Conservation (phyloP, 192 early-diverging fungal genomes). For the Geranomyces variabilis region DNA sequence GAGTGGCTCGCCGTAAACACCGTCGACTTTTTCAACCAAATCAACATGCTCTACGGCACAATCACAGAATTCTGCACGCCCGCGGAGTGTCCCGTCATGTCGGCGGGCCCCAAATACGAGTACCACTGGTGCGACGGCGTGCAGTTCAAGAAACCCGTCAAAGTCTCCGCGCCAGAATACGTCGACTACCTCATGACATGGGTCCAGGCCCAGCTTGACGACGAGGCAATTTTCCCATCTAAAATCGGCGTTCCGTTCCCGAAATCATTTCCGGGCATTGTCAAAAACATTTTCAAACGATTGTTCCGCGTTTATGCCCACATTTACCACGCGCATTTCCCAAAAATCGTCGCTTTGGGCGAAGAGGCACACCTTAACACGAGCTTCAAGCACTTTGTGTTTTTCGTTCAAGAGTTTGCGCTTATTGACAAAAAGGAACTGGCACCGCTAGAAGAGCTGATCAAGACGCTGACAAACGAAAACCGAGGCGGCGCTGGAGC, state of each 20-base stretch:
- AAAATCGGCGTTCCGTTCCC: constrained; percentile 79
- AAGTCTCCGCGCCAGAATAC: constrained; percentile 88
- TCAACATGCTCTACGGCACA: constrained; percentile 90
- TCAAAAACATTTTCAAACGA: constrained; percentile 80
- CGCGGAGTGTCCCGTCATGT: constrained; percentile 86
- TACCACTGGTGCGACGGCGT: constrained; percentile 88
- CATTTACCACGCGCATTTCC: constrained; percentile 86
- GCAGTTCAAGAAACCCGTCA: constrained; percentile 83
- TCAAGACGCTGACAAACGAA: constrained; percentile 40
- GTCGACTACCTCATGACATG: constrained; percentile 80
- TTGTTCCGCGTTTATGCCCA: constrained; percentile 94
- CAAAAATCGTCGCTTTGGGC: constrained; percentile 71
- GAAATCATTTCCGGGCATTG: constrained; percentile 65
- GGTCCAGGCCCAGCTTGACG: constrained; percentile 81
- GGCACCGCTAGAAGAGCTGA: constrained; percentile 56
- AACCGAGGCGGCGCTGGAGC: constrained; percentile 9
- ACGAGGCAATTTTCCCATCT: constrained; percentile 86
- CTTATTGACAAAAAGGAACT: constrained; percentile 71
- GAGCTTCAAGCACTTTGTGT: constrained; percentile 90
- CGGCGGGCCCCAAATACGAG: constrained; percentile 80
- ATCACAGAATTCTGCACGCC: constrained; percentile 82
- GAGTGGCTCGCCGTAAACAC: constrained; percentile 96
- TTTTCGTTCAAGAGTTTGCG: constrained; percentile 86
- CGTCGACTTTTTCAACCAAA: constrained; percentile 96
- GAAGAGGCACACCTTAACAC: constrained; percentile 92